Evolutionary conservation across 352 stramenopile species (phyloP).

Genomic region (Globisporangium emineosum): DNA sequence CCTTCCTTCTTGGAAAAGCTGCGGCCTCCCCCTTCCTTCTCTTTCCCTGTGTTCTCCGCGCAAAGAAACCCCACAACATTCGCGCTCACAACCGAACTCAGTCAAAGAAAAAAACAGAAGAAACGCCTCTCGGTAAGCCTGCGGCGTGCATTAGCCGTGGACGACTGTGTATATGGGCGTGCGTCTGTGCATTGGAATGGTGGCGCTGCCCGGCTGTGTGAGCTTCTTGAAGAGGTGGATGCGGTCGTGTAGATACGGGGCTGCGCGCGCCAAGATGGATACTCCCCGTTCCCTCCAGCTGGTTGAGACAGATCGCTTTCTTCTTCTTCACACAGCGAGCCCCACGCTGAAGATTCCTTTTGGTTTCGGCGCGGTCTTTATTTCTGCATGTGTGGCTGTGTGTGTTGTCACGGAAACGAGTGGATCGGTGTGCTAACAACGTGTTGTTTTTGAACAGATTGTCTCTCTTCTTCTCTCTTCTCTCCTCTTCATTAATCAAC

Average conservation of each 20-base stretch:
- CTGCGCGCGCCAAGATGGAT: neutral
- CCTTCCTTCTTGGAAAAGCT: conserved; percentile 12
- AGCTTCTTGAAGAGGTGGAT: neutral
- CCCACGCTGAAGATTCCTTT: neutral
- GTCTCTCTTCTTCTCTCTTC: neutral
- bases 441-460: neutral
- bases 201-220: neutral
- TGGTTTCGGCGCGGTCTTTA: neutral
- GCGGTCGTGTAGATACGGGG: neutral
- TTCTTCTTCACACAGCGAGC: neutral
- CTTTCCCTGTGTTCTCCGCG: conserved; percentile 18
- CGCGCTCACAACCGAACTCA: conserved; percentile 17
- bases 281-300: conserved; percentile 1
- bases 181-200: neutral
- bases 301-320: conserved; percentile 1
- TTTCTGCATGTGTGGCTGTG: neutral
- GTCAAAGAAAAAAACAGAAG: conserved; percentile 15
- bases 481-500: conserved; percentile 17
- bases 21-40: conserved; percentile 17
- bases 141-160: neutral
- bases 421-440: too few relatives aligned
- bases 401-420: too few relatives aligned
- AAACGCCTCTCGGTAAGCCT: conserved; percentile 2
- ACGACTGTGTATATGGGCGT: too few relatives aligned
- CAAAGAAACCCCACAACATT: neutral